Conservation (phyloP, 2,329 filamentous ascomycete species). For the Apiospora aurea region DNA sequence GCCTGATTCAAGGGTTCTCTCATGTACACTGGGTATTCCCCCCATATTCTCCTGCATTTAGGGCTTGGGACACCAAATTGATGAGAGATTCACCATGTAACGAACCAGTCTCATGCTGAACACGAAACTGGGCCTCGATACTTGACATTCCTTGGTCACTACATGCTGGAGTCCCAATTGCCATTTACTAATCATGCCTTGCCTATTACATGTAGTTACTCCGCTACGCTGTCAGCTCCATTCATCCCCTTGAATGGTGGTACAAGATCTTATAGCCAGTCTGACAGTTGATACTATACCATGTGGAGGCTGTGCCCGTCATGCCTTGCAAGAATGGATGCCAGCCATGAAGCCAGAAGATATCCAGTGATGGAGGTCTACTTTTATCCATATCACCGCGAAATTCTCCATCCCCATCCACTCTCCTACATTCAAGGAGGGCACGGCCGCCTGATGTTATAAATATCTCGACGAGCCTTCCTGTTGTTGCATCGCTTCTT, state of each 20-base stretch:
- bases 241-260: neutral
- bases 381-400: neutral
- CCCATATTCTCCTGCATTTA: neutral
- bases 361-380: too few species aligned
- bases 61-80: neutral
- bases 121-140: neutral
- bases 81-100: neutral
- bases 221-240: neutral
- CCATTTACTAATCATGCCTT: neutral
- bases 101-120: neutral
- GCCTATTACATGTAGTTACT: neutral
- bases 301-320: neutral
- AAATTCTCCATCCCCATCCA: neutral
- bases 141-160: neutral
- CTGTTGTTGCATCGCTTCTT: neutral
- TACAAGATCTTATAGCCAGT: neutral
- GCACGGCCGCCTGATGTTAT: neutral
- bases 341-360: neutral
- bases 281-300: neutral
- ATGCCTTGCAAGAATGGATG: neutral
- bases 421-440: neutral
- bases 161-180: neutral
- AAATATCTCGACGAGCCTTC: neutral
- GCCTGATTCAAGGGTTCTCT: neutral
- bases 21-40: neutral